Base-by-base conservation (phyloP, 768 basidiomycete species). In the Leccinum arenicola region DNA sequence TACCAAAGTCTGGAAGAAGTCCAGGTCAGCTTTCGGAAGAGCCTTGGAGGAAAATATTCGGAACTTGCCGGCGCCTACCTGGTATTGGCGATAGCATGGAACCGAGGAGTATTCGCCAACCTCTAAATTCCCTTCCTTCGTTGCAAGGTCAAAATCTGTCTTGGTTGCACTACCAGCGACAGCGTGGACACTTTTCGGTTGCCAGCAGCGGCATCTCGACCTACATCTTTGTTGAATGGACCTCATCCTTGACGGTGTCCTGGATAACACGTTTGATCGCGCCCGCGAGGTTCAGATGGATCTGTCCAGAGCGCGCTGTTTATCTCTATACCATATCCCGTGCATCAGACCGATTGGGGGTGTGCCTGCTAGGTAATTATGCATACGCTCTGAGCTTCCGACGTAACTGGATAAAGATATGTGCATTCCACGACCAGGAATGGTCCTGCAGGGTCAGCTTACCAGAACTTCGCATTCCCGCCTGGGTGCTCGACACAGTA, bases 1-100 rank as follows among this genome's bases (percentile, higher is more conserved):
- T 61, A 36, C 57, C 50, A 68, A 70, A 65, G 61, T 55, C 65
- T 67, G 23, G 52, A 59, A 55, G 69, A 70, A 70, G 70, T 33
- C 38, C 49, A 54, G 33, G 63, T 56, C 59, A 53, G 48, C 56
- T 57, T 59, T 57, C 49, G 54, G 58, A 63, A 58, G 49, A 55
- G 47, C 53, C 50, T 57, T 55, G 43, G n/a, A 56, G 50, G 57
- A 50, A 58, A 55, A 55, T 50, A 27, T 21, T 65, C 68, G 68
- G 70, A 63, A 58, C 63, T 67, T 66, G 61, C 68, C 68, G 67
- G 53, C 55, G 58, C 48, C 52, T 56, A 43, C 54, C 52, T 29
- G 17, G 48, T 38, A 63, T 52, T 54, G 53, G 60, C 15, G 49
- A 54, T 58, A 38, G 50, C 65, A 57, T 64, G 21, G 56, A 59